phyloP scores from a whole-genome alignment of 176 grass and related monocot species.

The Dendrocalamus sinicus region DNA sequence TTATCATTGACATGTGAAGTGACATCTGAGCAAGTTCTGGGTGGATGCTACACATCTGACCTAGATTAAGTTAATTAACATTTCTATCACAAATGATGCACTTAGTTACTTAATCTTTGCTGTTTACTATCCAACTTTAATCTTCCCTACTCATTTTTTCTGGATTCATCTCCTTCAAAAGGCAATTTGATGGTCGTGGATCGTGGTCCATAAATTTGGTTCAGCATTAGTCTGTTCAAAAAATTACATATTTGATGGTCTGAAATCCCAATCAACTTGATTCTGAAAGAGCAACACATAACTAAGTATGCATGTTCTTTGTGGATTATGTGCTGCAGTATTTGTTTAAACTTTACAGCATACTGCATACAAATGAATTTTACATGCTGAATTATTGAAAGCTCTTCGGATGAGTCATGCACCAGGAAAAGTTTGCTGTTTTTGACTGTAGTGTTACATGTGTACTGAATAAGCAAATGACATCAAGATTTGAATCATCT shows the following conservation, averaged over 20 bases:
- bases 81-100: constrained; percentile 15
- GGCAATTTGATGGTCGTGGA: neutral
- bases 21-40: neutral
- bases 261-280: neutral
- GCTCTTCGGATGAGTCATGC: neutral
- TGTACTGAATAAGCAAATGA: neutral
- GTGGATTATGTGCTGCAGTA: neutral
- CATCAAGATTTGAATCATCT: neutral
- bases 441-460: neutral
- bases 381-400: neutral
- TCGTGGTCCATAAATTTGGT: neutral
- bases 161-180: neutral
- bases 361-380: neutral
- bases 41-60: neutral
- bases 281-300: neutral
- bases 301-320: neutral
- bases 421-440: neutral
- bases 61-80: neutral
- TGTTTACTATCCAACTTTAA: neutral
- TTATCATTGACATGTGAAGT: constrained; percentile 13
- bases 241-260: constrained; percentile 10
- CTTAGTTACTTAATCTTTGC: neutral
- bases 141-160: neutral
- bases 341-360: neutral
- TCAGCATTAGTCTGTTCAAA: neutral